Evolutionary conservation across 73 alveolate species (phyloP), one percentile per base, ranked within the genome.

Genomic region (Paramecium sonneborni): DNA sequence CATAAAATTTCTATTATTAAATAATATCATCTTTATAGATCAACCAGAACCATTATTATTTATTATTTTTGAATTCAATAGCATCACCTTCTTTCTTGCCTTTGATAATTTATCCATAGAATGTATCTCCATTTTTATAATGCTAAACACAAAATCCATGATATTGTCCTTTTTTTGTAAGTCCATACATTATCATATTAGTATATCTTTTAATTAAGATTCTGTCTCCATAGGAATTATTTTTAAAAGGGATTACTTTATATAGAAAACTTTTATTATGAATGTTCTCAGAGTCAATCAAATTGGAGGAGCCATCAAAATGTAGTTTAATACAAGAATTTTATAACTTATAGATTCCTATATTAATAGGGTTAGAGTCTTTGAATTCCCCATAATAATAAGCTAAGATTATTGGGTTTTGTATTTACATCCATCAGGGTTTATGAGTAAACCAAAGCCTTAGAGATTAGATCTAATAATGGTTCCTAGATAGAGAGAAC

Each of bases 111-210:
- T 32, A 34, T n/a, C 86, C 86, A 72, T 72, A 72, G 26, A 34
- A 72, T 5, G 44, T 72, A n/a, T 72, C 86, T 34, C 86, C 82
- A 58, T 72, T 72, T 37, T 72, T 72, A n/a, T 35, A 72, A 72
- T 72, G 86, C 57, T 28, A 1, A 21, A 72, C 26, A 6, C 57
- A 34, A 20, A 72, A 72, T 15, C 86, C 86, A n/a, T 72, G 62
- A 72, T 35, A 37, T 38, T 72, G 24, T 1, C 35, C 32, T 30
- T 72, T 35, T 8, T 37, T 72, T 34, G 35, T 21, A 0, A 58
- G 18, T 72, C 86, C 86, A 38, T 72, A 72, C 2, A 15, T 30
- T 12, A 30, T 28, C 57, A 28, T 30, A 38, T 34, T 72, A n/a
- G 55, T 72, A 38, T 8, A 67, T 12, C 44, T 67, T 37, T 72